Percentiles rank a stretch among this genome's conserved stretches.
Evolutionary conservation across 2,329 filamentous ascomycete species (phyloP).

Genomic region (Hortaea werneckii): DNA sequence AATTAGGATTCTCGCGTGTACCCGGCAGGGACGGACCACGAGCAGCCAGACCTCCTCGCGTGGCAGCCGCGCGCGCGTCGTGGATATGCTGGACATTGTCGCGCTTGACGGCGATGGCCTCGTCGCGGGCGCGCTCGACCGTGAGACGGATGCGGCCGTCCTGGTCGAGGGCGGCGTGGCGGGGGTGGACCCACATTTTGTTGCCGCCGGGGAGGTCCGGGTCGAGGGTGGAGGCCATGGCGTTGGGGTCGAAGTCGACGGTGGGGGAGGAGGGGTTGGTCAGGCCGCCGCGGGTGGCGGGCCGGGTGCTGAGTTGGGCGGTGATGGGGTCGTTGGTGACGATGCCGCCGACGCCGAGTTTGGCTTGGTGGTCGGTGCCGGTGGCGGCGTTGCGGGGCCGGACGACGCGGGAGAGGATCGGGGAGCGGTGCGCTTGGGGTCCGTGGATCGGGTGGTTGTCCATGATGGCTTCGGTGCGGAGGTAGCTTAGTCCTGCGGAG

Average conservation of each 20-base stretch:
- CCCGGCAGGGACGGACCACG: conserved; percentile 6
- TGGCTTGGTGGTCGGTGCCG: conserved; percentile 24
- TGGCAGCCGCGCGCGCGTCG: conserved; percentile 5
- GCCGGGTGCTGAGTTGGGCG: background rate
- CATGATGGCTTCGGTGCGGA: conserved; percentile 44
- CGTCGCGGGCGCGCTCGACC: conserved; percentile 19
- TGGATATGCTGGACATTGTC: conserved; percentile 17
- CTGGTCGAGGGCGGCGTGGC: conserved; percentile 36
- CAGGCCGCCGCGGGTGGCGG: background rate
- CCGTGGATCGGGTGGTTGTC: conserved; percentile 36
- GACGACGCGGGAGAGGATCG: conserved; percentile 49
- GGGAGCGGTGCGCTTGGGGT: conserved; percentile 43
- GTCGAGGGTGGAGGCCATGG: conserved; percentile 30
- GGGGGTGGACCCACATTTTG: conserved; percentile 43
- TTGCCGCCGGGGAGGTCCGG: conserved; percentile 39
- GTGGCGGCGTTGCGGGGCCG: conserved; percentile 32
- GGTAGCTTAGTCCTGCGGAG: conserved; percentile 53
- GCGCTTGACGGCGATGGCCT: conserved; percentile 24
- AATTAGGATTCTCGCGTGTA: conserved; percentile 14
- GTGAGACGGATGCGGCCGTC: conserved; percentile 34
- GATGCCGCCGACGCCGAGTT: conserved; percentile 37
- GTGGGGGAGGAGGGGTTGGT: background rate
- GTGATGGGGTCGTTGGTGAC: conserved; percentile 27
- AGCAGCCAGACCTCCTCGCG: background rate
- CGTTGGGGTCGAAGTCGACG: conserved; percentile 29